Evolutionary conservation across 768 basidiomycete species (phyloP).

Genomic region (Auricularia heimuer): DNA sequence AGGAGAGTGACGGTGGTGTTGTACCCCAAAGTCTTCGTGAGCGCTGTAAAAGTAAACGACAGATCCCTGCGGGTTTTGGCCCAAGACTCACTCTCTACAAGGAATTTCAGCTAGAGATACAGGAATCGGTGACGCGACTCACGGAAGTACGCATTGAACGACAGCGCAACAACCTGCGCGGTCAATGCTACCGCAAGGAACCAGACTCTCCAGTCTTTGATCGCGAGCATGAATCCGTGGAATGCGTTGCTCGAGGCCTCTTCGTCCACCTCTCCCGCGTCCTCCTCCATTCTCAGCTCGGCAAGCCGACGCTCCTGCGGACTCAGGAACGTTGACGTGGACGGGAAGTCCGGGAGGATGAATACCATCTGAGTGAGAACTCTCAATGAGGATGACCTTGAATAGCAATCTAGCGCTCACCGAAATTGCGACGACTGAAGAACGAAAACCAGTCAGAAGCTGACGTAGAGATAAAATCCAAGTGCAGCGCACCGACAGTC

Average conservation of each 20-base stretch:
- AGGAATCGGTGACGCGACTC: not conserved
- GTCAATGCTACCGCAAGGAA: slow-evolving; percentile 59
- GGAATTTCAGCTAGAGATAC: not conserved
- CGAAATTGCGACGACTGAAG: slow-evolving; percentile 22
- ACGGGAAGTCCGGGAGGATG: slow-evolving; percentile 67
- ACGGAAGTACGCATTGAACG: slow-evolving; percentile 72
- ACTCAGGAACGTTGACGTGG: slow-evolving; percentile 47
- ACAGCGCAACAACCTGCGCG: slow-evolving; percentile 47
- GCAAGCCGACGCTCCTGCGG: slow-evolving; percentile 48
- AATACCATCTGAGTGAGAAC: slow-evolving; percentile 33
- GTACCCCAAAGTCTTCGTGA: slow-evolving; percentile 64
- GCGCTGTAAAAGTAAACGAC: slow-evolving; percentile 18
- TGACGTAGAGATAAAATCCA: not conserved
- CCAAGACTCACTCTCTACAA: slow-evolving; percentile 7
- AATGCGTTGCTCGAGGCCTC: slow-evolving; percentile 21
- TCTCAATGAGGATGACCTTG: slow-evolving; percentile 27
- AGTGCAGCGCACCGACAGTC: slow-evolving; percentile 2
- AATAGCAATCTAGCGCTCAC: not conserved
- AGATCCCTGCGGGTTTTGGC: not conserved
- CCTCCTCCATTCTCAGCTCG: slow-evolving; percentile 49
- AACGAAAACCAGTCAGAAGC: slow-evolving; percentile 23
- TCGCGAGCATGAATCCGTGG: slow-evolving; percentile 45
- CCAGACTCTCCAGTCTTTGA: slow-evolving; percentile 80
- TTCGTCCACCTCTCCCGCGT: slow-evolving; percentile 34
- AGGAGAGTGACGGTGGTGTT: slow-evolving; percentile 54